Conservation (phyloP, 2,329 filamentous ascomycete genomes). For the Aspergillus unguis region DNA sequence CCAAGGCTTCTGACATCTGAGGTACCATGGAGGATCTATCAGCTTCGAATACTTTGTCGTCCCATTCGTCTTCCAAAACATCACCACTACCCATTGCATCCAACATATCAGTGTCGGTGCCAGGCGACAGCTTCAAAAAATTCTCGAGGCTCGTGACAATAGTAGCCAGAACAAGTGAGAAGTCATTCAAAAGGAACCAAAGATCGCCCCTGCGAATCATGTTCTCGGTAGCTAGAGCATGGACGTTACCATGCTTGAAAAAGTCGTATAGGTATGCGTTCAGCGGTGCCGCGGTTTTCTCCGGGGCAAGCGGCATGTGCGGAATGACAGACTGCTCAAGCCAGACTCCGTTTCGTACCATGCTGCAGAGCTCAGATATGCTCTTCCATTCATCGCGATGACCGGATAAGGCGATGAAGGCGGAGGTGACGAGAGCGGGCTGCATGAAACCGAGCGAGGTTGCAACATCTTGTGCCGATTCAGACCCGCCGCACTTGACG, state of each 20-base stretch:
- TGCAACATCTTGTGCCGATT: conserved; percentile 5
- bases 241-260: conserved; percentile 67
- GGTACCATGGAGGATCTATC: neutral
- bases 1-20: neutral
- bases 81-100: conserved; percentile 31
- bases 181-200: conserved; percentile 70
- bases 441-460: neutral
- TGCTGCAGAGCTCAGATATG: conserved; percentile 65
- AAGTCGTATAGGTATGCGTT: conserved; percentile 64
- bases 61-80: conserved; percentile 20
- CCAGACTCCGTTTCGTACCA: conserved; percentile 65
- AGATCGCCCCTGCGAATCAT: conserved; percentile 63
- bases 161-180: conserved; percentile 50
- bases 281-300: conserved; percentile 48
- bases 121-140: conserved; percentile 26
- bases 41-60: conserved; percentile 12
- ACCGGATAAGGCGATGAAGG: conserved; percentile 70
- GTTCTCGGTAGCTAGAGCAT: conserved; percentile 62
- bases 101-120: conserved; percentile 15
- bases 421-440: conserved; percentile 52
- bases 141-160: conserved; percentile 34
- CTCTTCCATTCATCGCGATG: conserved; percentile 61
- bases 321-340: conserved; percentile 72
- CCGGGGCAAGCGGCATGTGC: conserved; percentile 59
- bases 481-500: conserved; percentile 39